Base-by-base conservation (phyloP, 2,329 filamentous ascomycete genomes). In the Aspergillus sp. region DNA sequence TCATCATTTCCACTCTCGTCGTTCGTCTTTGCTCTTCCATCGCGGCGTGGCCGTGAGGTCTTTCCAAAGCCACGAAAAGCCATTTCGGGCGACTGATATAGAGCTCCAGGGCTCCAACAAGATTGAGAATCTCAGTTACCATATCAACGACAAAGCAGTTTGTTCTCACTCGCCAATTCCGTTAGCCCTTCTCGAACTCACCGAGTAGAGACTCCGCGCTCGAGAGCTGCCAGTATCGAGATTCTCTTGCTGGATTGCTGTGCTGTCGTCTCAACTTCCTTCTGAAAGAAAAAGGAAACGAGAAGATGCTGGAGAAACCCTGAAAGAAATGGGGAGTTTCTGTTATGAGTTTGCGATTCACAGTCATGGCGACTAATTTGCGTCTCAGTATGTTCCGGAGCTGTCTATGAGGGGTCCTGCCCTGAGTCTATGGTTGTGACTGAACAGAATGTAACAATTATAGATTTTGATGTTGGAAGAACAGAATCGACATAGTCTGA, bases 351-450 rank as follows among this genome's bases (percentile, higher is more conserved):
- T 46, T 43, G 43, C 30, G 22, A 52, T 49, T 47, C 43, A 57
- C 51, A 17, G 46, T 19, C 54, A 53, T 61, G 59, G 55, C 54
- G 54, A 61, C 49, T 38, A 46, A 17, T 19, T 23, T 56, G 54
- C 45, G 28, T 49, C 13, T 22, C 34, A 41, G 28, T 54, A 56
- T 17, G 25, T 47, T 53, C 48, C 55, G 47, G 55, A 51, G 51
- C 17, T 45, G 15, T 57, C 55, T 30, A 25, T 57, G 22, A 23
- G 13, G 4, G 19, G 34, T 41, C 34, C 15, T 48, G 6, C 8
- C 22, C 13, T 48, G 13, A 1, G 8, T 48, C 22, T 48, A 28
- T 15, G 15, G 11, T 11, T 48, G 19, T 23, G 22, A 28, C 19
- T 48, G 19, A 49, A 49, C 45, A 43, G 25, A 31, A 25, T 13